Evolutionary conservation across 2,329 filamentous ascomycete genomes (phyloP).

Genomic region (Pseudopyricularia cyperi): DNA sequence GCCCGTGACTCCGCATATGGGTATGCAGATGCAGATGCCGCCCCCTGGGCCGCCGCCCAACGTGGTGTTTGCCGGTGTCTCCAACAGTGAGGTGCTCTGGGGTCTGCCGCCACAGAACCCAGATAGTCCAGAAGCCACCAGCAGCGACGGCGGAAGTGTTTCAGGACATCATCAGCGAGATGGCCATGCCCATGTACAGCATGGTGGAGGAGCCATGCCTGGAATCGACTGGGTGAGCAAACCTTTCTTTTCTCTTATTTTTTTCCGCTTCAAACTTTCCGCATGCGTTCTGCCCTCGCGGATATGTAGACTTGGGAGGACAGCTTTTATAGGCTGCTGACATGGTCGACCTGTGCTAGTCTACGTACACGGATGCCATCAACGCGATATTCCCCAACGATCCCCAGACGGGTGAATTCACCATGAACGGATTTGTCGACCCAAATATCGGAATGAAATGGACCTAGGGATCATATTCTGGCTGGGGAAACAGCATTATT

Average conservation of each 20-base stretch:
- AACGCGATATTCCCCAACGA: conserved; percentile 21
- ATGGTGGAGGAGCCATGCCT: conserved; percentile 20
- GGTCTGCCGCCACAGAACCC: conserved; percentile 22
- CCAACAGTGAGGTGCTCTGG: conserved; percentile 35
- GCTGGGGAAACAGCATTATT: no score
- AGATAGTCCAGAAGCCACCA: conserved; percentile 23
- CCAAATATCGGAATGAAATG: conserved; percentile 20
- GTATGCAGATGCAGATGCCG: conserved; percentile 4
- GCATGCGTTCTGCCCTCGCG: no score
- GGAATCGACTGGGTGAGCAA: conserved; percentile 54
- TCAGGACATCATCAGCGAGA: conserved; percentile 6
- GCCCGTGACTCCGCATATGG: neutral
- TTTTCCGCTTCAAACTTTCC: no score
- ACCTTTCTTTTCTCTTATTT: no score
- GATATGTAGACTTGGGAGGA: no score
- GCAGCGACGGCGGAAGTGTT: conserved; percentile 25
- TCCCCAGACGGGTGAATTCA: conserved; percentile 23
- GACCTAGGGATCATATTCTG: conserved; percentile 2
- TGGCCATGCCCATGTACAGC: neutral
- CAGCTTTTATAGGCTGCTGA: no score
- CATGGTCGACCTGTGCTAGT: neutral
- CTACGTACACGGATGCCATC: neutral
- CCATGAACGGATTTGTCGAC: conserved; percentile 23
- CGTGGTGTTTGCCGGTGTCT: conserved; percentile 32
- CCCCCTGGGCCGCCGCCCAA: conserved; percentile 8